These are phyloP conservation scores for Gossypium gossypioides DNA, from an alignment of 441 rosid species.

Conservation along the genomic window DNA sequence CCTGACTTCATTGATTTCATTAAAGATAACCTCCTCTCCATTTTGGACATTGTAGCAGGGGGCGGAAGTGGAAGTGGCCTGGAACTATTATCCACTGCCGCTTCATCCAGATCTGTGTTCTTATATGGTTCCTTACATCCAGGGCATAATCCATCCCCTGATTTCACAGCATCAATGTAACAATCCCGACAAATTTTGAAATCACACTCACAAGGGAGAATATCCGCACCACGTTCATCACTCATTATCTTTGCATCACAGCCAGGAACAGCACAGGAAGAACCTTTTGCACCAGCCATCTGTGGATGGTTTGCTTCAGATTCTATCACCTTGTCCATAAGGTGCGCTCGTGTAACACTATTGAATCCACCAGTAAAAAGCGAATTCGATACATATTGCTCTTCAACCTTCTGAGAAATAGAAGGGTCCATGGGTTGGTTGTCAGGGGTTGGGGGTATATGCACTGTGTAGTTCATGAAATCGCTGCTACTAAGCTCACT, in stretches of 20 bases:
- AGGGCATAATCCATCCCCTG: slow-evolving; percentile 71
- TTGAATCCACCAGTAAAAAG: slow-evolving; percentile 85
- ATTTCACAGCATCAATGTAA: slow-evolving; percentile 71
- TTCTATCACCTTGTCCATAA: slow-evolving; percentile 83
- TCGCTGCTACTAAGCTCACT: slow-evolving; percentile 66
- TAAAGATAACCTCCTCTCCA: slow-evolving; percentile 81
- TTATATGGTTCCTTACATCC: slow-evolving; percentile 81
- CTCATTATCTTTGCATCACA: slow-evolving; percentile 86
- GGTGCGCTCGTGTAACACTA: slow-evolving; percentile 67
- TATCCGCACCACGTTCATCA: slow-evolving; percentile 74
- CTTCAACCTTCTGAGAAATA: slow-evolving; percentile 72
- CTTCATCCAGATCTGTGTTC: slow-evolving; percentile 61
- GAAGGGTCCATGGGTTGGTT: slow-evolving; percentile 83
- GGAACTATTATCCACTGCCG: slow-evolving; percentile 34
- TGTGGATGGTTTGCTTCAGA: slow-evolving; percentile 81
- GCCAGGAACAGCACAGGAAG: slow-evolving; percentile 74
- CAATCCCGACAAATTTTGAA: slow-evolving; percentile 86
- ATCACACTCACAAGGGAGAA: slow-evolving; percentile 92
- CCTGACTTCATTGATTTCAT: slow-evolving; percentile 80
- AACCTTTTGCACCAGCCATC: slow-evolving; percentile 90
- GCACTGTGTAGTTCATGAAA: slow-evolving; percentile 65
- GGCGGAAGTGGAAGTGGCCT: slow-evolving; percentile 59
- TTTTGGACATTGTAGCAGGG: slow-evolving; percentile 48
- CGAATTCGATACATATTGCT: slow-evolving; percentile 74
- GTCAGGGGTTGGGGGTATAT: slow-evolving; percentile 84